A percentile compares a stretch with the other conserved stretches of the same genome.
These are phyloP conservation scores for Boletus sp. DNA, from an alignment of 768 basidiomycete genomes.

Conservation along the genomic window DNA sequence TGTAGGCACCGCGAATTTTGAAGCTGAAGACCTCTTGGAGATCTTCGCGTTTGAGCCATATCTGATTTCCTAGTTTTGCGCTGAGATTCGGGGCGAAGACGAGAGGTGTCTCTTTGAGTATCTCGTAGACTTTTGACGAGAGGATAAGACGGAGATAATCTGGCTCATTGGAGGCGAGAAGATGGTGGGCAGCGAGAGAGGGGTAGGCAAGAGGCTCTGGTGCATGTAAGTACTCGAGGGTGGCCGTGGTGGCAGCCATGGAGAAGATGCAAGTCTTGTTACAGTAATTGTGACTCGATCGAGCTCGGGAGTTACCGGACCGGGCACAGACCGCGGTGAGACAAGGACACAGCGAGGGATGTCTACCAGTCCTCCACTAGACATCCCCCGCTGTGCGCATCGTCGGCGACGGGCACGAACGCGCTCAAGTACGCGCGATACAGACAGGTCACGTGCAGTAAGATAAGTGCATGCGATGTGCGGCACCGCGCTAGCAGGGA, in stretches of 20 bases:
- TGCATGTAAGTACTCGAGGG: slow-evolving; percentile 67
- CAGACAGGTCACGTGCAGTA: slow-evolving; percentile 21
- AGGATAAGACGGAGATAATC: slow-evolving; percentile 89
- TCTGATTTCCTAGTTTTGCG: slow-evolving; percentile 82
- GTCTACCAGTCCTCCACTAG: too few relatives aligned
- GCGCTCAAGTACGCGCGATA: slow-evolving; percentile 9
- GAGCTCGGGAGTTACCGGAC: slow-evolving; percentile 18
- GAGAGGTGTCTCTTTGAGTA: slow-evolving; percentile 86
- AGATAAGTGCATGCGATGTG: slow-evolving; percentile 23
- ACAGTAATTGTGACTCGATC: slow-evolving; percentile 7
- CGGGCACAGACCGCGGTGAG: background rate
- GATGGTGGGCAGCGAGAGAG: slow-evolving; percentile 60
- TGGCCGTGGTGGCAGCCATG: slow-evolving; percentile 40
- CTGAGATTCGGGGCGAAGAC: slow-evolving; percentile 85
- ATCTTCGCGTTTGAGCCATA: slow-evolving; percentile 97
- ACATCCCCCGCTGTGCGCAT: background rate
- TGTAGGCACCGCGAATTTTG: slow-evolving; percentile 98
- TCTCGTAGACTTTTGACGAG: slow-evolving; percentile 87
- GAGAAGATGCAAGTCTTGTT: background rate
- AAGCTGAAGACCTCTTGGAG: slow-evolving; percentile 98
- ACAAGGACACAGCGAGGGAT: too few relatives aligned
- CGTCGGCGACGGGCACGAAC: background rate
- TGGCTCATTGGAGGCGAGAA: slow-evolving; percentile 65
- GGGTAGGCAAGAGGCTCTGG: slow-evolving; percentile 65
- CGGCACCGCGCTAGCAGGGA: slow-evolving; percentile 5